A percentile compares a stretch with the other conserved stretches of the same genome.
phyloP scores from a whole-genome alignment of 1,284 basidiomycete species.

The Laetiporus sulphureus region DNA sequence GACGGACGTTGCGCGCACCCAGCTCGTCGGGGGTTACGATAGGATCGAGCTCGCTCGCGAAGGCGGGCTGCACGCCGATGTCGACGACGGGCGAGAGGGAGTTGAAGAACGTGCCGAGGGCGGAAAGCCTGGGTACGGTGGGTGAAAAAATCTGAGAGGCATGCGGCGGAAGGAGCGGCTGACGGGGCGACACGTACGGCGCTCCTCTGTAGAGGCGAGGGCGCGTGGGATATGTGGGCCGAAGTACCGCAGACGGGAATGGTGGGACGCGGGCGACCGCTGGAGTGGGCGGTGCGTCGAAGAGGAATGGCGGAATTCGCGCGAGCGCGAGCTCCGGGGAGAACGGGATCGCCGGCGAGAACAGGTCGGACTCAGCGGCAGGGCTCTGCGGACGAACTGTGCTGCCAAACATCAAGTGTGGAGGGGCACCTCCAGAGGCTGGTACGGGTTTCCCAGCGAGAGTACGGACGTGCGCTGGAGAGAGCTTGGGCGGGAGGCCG shows the following conservation, averaged over 20 bases:
- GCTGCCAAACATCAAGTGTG: not conserved
- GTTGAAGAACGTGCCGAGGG: not conserved
- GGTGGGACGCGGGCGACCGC: not conserved
- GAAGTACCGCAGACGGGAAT: not conserved
- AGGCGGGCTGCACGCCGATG: not conserved
- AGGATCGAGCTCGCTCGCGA: not conserved
- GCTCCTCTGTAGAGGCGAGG: not conserved
- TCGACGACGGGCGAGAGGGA: not conserved
- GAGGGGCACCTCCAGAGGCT: not conserved
- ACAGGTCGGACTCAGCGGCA: not conserved
- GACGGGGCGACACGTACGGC: not conserved
- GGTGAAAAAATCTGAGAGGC: not conserved
- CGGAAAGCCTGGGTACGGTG: not conserved
- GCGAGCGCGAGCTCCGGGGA: conserved; percentile 1
- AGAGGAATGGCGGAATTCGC: not conserved
- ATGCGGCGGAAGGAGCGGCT: not conserved
- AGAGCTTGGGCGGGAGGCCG: conserved; percentile 4
- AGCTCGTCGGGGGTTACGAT: conserved; percentile 5
- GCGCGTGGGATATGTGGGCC: not conserved
- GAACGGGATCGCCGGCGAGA: not conserved
- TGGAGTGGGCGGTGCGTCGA: not conserved
- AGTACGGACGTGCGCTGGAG: not conserved
- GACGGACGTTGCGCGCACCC: conserved; percentile 2
- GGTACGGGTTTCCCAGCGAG: not conserved
- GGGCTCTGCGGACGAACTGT: not conserved